Percentiles rank a stretch among this genome's conserved stretches.
These are phyloP conservation scores for Thymus quinquecostatus DNA, from an alignment of 257 asterid genomes.

Conservation along the genomic window DNA sequence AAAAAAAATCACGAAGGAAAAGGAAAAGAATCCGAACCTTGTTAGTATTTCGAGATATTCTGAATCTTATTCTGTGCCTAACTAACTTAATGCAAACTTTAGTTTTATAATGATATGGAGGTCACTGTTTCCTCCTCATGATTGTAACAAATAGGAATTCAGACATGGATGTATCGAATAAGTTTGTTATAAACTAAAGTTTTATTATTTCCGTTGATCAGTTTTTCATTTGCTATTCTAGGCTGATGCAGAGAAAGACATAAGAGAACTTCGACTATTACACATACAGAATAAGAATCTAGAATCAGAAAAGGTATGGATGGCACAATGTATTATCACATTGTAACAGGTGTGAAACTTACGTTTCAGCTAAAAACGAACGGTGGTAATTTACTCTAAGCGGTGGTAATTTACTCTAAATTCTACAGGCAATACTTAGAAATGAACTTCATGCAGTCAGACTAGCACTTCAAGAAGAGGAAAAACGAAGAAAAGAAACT, in stretches of 20 bases:
- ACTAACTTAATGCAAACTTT: not conserved
- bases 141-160: too few relatives aligned
- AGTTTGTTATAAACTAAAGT: too few relatives aligned
- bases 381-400: slow-evolving; percentile 21
- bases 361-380: not conserved
- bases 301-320: slow-evolving; percentile 70
- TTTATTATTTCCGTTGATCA: slow-evolving; percentile 20
- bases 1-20: too few relatives aligned
- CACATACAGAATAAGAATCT: slow-evolving; percentile 55
- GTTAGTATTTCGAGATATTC: not conserved
- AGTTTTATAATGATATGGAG: too few relatives aligned
- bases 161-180: too few relatives aligned
- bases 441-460: slow-evolving; percentile 57
- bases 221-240: slow-evolving; percentile 31
- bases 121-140: too few relatives aligned
- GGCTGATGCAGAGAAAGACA: slow-evolving; percentile 56
- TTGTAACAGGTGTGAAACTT: not conserved
- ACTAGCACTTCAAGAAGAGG: slow-evolving; percentile 65
- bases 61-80: not conserved
- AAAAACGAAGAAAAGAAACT: slow-evolving; percentile 69
- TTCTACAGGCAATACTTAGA: slow-evolving; percentile 50
- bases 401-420: not conserved
- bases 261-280: slow-evolving; percentile 52
- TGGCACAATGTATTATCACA: not conserved
- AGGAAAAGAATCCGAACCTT: not conserved